Conservation (phyloP, 192 early-diverging fungal genomes). For the Dimargaris xerosporica region DNA sequence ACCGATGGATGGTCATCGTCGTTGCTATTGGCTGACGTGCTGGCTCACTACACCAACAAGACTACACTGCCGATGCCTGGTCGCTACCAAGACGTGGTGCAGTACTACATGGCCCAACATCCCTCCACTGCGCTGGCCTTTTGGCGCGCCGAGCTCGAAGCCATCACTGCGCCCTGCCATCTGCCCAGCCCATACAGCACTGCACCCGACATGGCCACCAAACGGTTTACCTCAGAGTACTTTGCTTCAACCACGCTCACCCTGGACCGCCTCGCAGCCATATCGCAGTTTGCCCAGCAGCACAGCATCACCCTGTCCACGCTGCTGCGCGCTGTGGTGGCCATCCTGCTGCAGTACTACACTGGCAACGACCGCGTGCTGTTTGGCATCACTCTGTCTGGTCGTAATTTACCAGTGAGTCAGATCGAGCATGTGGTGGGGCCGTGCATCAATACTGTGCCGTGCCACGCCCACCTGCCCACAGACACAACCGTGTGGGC, state of each 20-base stretch:
- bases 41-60: neutral
- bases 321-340: neutral
- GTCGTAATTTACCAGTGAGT: constrained; percentile 1
- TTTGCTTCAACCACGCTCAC: neutral
- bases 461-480: neutral
- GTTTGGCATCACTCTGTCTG: neutral
- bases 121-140: neutral
- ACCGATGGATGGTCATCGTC: constrained; percentile 1
- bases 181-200: too few relatives aligned
- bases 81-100: neutral
- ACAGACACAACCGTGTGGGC: neutral
- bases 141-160: neutral
- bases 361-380: neutral
- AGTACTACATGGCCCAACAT: neutral
- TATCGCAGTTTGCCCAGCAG: neutral
- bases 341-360: constrained; percentile 1
- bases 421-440: neutral
- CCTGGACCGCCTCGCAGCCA: neutral
- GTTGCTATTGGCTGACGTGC: neutral
- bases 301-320: neutral
- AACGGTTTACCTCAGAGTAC: neutral
- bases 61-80: neutral
- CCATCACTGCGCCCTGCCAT: too few relatives aligned
- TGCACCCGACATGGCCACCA: neutral
- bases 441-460: constrained; percentile 4